Base-by-base conservation (phyloP, 2,329 filamentous ascomycete species). In the Fusarium camptoceras region DNA sequence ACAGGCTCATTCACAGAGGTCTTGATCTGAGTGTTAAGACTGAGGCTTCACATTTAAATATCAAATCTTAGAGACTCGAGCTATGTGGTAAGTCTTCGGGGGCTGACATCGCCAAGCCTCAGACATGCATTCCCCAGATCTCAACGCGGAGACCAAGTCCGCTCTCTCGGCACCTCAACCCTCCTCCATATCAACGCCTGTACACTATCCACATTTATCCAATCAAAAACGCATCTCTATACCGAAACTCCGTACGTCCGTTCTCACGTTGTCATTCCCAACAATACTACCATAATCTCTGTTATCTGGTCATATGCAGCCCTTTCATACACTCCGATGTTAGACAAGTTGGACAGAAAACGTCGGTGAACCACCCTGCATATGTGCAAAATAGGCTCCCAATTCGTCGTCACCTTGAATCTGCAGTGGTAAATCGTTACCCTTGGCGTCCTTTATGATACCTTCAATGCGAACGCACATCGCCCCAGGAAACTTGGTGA, bases 321-420 rank as follows among this genome's bases (percentile, higher is more conserved):
- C 44, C 53, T 62, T 51, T 15, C 20, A 41, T 39, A n/a, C 12
- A 8, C 22, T 42, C 25, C 28, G 16, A 22, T 74, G 74, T 76
- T 76, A 79, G 15, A 80, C 75, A 46, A 82, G 72, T 66, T 82
- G 80, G 16, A 85, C 81, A 46, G 76, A 78, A 70, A 85, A 85
- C 11, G 80, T 83, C 9, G 83, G 81, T 34, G 83, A 77, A 24
- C 72, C 74, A 15, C 75, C 84, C 68, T 87, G 81, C 27, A 91
- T 83, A 76, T 92, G 90, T 48, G 86, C 83, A 70, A 96, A 78
- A 79, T 94, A 95, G 1, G 90, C 90, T 63, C 86, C 86, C 66
- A 96, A 78, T 80, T 95, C 92, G 66, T 89, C 87, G 72, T 94
- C 91, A 42, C 89, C 85, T 57, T 90, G 89, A 72, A 95, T 90